These are phyloP conservation scores for Naumovozyma baii DNA, from an alignment of 805 yeast species.

Conservation along the genomic window DNA sequence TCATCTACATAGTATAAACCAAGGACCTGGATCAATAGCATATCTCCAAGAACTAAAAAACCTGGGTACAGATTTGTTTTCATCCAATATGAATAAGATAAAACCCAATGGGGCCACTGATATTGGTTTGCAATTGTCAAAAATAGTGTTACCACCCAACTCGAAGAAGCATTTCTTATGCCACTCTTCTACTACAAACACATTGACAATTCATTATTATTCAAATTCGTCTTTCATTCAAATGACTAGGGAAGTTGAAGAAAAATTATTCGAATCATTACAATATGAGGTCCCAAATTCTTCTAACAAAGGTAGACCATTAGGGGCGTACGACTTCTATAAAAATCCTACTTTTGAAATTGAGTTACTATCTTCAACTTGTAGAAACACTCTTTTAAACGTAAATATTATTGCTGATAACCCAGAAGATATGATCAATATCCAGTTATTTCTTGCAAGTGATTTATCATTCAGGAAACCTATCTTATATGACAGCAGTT, in stretches of 20 bases:
- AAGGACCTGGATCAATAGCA: background rate
- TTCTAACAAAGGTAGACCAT: background rate
- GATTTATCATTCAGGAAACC: constrained; percentile 19
- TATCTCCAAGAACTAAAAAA: too few species aligned
- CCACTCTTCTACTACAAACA: constrained; percentile 16
- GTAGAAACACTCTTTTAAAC: constrained; percentile 9
- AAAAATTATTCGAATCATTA: background rate
- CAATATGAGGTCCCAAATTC: background rate
- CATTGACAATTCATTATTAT: constrained; percentile 18
- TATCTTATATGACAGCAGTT: constrained; percentile 9
- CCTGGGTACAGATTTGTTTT: background rate
- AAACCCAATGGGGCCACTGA: constrained; percentile 20
- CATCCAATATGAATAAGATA: too few species aligned
- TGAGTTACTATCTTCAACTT: constrained; percentile 2
- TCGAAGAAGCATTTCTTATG: constrained; percentile 10
- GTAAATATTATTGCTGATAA: constrained; percentile 11
- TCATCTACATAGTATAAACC: constrained; percentile 21
- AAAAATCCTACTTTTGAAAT: constrained; percentile 20
- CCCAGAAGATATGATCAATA: constrained; percentile 9
- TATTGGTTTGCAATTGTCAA: constrained; percentile 34
- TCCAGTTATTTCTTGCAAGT: constrained; percentile 15
- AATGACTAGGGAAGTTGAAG: constrained; percentile 3
- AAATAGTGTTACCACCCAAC: constrained; percentile 10
- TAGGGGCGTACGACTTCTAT: constrained; percentile 5
- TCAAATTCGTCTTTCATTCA: constrained; percentile 7